Evolutionary conservation across 306 rosid species (phyloP).

Genomic region (Canavalia gladiata): DNA sequence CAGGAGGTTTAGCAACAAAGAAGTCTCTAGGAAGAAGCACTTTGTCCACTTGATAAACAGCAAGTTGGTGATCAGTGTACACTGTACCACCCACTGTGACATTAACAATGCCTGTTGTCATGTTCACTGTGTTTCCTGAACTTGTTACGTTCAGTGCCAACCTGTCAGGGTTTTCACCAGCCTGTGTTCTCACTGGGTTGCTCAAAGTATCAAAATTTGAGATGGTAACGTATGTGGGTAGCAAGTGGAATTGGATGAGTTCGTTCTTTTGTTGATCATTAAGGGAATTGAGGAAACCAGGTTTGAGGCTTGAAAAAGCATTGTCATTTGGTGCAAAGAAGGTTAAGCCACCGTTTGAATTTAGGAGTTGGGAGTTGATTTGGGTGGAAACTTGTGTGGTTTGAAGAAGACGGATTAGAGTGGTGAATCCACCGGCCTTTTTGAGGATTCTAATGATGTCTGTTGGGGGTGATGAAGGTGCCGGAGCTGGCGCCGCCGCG

Average conservation of each 20-base stretch:
- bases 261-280: constrained; percentile 70
- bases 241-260: constrained; percentile 73
- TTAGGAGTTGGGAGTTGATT: constrained; percentile 66
- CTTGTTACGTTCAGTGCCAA: constrained; percentile 71
- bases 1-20: constrained; percentile 64
- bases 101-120: constrained; percentile 71
- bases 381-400: constrained; percentile 69
- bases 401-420: constrained; percentile 68
- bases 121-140: constrained; percentile 69
- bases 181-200: constrained; percentile 78
- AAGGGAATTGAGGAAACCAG: constrained; percentile 72
- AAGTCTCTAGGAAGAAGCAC: constrained; percentile 72
- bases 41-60: constrained; percentile 71
- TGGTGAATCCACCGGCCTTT: constrained; percentile 67
- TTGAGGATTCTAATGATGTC: constrained; percentile 71
- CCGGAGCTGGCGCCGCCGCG: constrained; percentile 50
- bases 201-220: constrained; percentile 76
- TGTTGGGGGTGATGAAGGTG: constrained; percentile 60
- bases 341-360: constrained; percentile 66
- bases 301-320: constrained; percentile 66
- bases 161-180: constrained; percentile 64
- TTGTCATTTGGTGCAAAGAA: constrained; percentile 70
- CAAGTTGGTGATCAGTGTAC: constrained; percentile 70
- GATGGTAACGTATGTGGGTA: constrained; percentile 57
- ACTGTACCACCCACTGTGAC: constrained; percentile 71